Conservation (phyloP, 225 moss, liverwort and hornwort species). For the Straminergon stramineum region DNA sequence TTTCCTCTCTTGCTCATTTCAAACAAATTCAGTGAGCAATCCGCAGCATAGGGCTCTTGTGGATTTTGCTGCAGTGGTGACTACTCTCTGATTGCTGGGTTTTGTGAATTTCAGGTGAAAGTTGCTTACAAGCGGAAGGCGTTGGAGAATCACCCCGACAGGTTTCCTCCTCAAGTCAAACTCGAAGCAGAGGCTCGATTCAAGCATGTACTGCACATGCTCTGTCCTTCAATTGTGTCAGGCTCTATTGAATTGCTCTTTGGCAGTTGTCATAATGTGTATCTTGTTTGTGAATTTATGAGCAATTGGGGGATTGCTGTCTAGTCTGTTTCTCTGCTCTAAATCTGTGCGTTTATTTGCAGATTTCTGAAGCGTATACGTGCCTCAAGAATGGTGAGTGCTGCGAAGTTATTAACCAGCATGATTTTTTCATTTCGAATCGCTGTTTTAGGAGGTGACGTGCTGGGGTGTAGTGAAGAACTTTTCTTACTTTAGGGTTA, state of each 20-base stretch:
- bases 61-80: neutral
- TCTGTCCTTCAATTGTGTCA: neutral
- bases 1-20: neutral
- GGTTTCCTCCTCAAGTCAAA: conserved; percentile 33
- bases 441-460: neutral
- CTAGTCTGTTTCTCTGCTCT: neutral
- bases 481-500: neutral
- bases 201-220: conserved; percentile 16
- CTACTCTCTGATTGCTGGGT: neutral
- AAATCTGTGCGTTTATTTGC: neutral
- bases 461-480: neutral
- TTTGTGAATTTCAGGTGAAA: conserved; percentile 17
- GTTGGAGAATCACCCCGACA: conserved; percentile 44
- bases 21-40: neutral
- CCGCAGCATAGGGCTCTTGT: neutral
- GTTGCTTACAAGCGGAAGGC: conserved; percentile 44
- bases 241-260: neutral
- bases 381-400: conserved; percentile 36
- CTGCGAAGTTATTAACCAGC: neutral
- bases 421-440: neutral
- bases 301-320: neutral
- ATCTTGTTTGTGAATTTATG: neutral
- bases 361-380: conserved; percentile 50
- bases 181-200: conserved; percentile 42
- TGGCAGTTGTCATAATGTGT: neutral